phyloP scores from a whole-genome alignment of 208 protist species.

The Spironucleus salmonicida region DNA sequence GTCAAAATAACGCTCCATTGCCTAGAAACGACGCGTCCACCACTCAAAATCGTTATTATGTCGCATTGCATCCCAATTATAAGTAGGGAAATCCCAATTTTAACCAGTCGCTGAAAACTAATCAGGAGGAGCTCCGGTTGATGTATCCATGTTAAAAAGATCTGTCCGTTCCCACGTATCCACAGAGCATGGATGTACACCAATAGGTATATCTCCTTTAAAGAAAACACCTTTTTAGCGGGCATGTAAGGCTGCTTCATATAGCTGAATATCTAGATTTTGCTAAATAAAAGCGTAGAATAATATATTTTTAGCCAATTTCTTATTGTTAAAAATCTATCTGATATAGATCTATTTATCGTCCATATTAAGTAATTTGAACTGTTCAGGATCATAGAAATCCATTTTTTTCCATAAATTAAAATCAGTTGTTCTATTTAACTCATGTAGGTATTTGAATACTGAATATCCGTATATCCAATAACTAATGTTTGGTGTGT shows the following conservation, averaged over 20 bases:
- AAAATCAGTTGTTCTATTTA: constrained; percentile 43
- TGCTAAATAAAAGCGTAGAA: too few species aligned
- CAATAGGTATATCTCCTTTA: constrained; percentile 61
- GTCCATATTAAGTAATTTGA: too few species aligned
- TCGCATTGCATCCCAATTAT: constrained; percentile 58
- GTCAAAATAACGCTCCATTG: constrained; percentile 54
- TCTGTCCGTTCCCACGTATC: constrained; percentile 49
- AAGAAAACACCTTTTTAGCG: constrained; percentile 45
- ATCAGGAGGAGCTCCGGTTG: constrained; percentile 56
- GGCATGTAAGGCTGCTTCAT: constrained; percentile 38
- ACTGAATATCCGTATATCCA: constrained; percentile 51
- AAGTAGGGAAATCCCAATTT: constrained; percentile 63
- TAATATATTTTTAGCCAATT: too few species aligned
- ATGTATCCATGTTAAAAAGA: constrained; percentile 48
- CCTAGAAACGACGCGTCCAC: constrained; percentile 33
- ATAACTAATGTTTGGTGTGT: constrained; percentile 39
- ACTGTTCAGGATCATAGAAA: not conserved
- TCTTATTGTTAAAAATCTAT: too few species aligned
- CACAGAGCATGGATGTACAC: constrained; percentile 46
- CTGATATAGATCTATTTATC: too few species aligned
- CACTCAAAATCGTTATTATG: constrained; percentile 48
- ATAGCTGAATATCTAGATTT: too few species aligned
- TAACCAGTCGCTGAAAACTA: constrained; percentile 52
- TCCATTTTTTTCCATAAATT: constrained; percentile 45
- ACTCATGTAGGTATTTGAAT: constrained; percentile 47